These are phyloP conservation scores for Torrubiellomyces zombiae DNA, from an alignment of 2,329 filamentous ascomycete species.

Conservation along the genomic window DNA sequence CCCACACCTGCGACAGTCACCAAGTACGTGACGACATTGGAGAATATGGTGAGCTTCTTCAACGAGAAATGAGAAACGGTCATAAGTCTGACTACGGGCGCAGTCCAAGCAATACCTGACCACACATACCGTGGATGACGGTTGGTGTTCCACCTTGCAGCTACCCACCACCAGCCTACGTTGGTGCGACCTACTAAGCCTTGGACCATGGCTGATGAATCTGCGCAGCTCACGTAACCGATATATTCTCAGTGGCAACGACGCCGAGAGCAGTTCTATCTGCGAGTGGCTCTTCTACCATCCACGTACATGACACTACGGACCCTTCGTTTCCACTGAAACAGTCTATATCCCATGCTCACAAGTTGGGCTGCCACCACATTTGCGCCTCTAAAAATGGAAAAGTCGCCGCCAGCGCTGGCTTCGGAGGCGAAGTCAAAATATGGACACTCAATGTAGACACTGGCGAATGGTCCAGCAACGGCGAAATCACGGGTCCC, in stretches of 20 bases:
- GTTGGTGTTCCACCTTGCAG: slow-evolving; percentile 33
- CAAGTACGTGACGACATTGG: no score
- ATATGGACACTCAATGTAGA: slow-evolving; percentile 54
- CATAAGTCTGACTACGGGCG: no score
- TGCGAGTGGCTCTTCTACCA: slow-evolving; percentile 65
- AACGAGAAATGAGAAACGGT: no score
- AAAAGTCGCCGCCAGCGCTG: slow-evolving; percentile 60
- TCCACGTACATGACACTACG: slow-evolving; percentile 64
- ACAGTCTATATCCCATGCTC: slow-evolving; percentile 65
- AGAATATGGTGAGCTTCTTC: slow-evolving; percentile 11
- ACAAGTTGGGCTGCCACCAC: slow-evolving; percentile 86
- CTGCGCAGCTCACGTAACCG: slow-evolving; percentile 55
- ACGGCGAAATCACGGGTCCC: slow-evolving; percentile 23
- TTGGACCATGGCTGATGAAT: slow-evolving; percentile 7
- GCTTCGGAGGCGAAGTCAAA: slow-evolving; percentile 79
- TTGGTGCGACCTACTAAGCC: no score
- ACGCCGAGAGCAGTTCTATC: slow-evolving; percentile 63
- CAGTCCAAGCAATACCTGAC: slow-evolving; percentile 98
- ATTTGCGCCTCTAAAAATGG: slow-evolving; percentile 55
- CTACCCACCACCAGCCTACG: slow-evolving; percentile 5
- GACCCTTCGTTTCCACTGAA: slow-evolving; percentile 56
- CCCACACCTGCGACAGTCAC: no score
- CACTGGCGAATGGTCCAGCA: slow-evolving; percentile 32
- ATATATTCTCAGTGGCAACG: slow-evolving; percentile 71
- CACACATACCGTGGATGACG: slow-evolving; percentile 76